These are phyloP conservation scores for Aleurites moluccanus DNA, from an alignment of 441 rosid genomes.

Conservation along the genomic window DNA sequence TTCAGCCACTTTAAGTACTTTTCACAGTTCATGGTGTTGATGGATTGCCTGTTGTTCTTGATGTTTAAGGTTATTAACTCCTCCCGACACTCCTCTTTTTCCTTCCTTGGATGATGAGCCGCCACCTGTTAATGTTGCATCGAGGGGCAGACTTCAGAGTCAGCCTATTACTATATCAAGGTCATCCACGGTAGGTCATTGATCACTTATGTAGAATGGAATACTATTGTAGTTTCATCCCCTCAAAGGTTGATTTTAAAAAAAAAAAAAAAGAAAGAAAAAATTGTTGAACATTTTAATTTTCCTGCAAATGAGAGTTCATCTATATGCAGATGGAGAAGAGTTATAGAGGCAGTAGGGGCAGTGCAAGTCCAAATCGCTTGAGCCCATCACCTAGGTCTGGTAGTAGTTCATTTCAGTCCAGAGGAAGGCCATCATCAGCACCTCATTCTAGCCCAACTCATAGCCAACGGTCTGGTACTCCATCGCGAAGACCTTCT, in stretches of 20 bases:
- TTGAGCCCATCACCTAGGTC: slow-evolving; percentile 91
- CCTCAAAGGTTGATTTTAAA: not conserved
- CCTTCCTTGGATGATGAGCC: slow-evolving; percentile 91
- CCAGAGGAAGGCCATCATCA: slow-evolving; percentile 85
- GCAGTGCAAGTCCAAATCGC: slow-evolving; percentile 97
- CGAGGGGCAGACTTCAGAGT: slow-evolving; percentile 87
- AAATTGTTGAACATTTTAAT: not conserved
- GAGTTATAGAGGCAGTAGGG: slow-evolving; percentile 88
- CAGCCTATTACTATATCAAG: slow-evolving; percentile 92
- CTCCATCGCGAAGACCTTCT: slow-evolving; percentile 78
- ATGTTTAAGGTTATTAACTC: slow-evolving; percentile 87
- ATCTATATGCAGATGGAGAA: slow-evolving; percentile 77
- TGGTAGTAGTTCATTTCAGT: slow-evolving; percentile 59
- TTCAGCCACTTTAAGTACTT: slow-evolving; percentile 18
- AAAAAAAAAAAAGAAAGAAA: not conserved
- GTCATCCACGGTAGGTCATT: slow-evolving; percentile 80
- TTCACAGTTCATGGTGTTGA: slow-evolving; percentile 32
- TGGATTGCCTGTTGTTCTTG: slow-evolving; percentile 32
- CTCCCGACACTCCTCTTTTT: slow-evolving; percentile 98
- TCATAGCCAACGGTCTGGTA: slow-evolving; percentile 47
- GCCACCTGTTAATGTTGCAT: slow-evolving; percentile 46
- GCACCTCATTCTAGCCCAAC: slow-evolving; percentile 75
- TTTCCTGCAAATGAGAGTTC: slow-evolving; percentile 13
- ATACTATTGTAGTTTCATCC: not conserved
- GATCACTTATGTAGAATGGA: slow-evolving; percentile 19